phyloP scores from a whole-genome alignment of 2,329 filamentous ascomycete genomes.

The Fusarium foetens region DNA sequence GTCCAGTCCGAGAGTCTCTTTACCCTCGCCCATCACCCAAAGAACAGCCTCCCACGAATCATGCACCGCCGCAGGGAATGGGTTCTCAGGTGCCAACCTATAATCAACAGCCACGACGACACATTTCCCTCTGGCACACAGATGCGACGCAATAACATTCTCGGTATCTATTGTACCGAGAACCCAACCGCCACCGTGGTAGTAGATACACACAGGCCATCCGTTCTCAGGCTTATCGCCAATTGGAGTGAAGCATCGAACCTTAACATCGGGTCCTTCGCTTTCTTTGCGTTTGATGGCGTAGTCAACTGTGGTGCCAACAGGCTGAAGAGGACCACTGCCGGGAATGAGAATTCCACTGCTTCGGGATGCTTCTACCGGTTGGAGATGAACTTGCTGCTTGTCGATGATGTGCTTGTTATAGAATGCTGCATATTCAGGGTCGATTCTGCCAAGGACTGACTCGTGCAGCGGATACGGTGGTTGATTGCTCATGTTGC shows the following conservation, averaged over 20 bases:
- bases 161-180: conserved; percentile 14
- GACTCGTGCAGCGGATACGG: conserved; percentile 10
- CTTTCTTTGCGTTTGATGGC: conserved; percentile 9
- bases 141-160: conserved; percentile 16
- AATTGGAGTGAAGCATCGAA: conserved; percentile 3
- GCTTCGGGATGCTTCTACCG: not conserved
- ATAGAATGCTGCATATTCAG: conserved; percentile 1
- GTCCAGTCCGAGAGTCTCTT: not conserved
- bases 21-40: not conserved
- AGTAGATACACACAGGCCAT: conserved; percentile 21
- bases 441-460: not conserved
- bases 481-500: not conserved
- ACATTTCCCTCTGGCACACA: not conserved
- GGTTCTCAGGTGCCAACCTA: not conserved
- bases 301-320: not conserved
- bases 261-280: not conserved
- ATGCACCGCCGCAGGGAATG: conserved; percentile 8
- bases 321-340: not conserved
- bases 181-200: conserved; percentile 20
- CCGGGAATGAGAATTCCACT: conserved; percentile 3
- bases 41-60: conserved; percentile 20
- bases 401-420: conserved; percentile 26
- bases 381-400: conserved; percentile 17
- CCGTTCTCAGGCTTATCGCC: not conserved
- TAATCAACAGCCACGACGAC: conserved; percentile 19